Base-by-base conservation (phyloP, 306 rosid species). In the Ormosia semicastrata region DNA sequence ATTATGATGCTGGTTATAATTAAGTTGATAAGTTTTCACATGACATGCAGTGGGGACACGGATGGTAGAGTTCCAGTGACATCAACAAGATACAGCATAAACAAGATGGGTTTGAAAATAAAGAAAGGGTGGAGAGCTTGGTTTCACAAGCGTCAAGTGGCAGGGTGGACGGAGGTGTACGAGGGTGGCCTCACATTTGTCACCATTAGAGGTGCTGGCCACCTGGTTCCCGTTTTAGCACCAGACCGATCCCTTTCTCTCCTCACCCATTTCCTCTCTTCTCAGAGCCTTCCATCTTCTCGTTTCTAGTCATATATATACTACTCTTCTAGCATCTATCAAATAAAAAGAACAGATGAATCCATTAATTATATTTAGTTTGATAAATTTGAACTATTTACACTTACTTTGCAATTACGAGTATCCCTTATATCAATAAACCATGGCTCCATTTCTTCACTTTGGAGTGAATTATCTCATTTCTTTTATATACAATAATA, bases 181-280 rank as follows among this genome's bases (percentile, higher is more conserved):
- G 84, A 89, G 5, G 54, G 78, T 43, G 94, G 91, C 2, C 86
- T 93, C 37, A 87, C 87, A 3, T 90, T 91, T 39, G 92, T 84
- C 5, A 88, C 91, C 3, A 78, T 93, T 1, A 88, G 93, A 80
- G 97, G 95, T 14, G 97, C 97, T 7, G 97, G 97, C n/a, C 97
- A 91, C 59, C 91, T 89, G 37, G 91, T 88, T 65, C 97, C 95
- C 0, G 32, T 72, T 3, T 85, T 66, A 44, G 89, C 88, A 1
- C 92, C 97, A n/a, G 50, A 53, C 0, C 89, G 84, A 69, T 85
- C 97, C 1, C 94, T 92, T 57, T 80, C 90, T 50, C 92, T 90
- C 34, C 62, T 92, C 78, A 3, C 88, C 52, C 90, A 90, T 69
- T 92, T 92, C 50, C 94, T 92, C 60, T 80, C 90, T 12, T 49